These are phyloP conservation scores for Silene coronaria DNA, from an alignment of 179 eudicot species.

Conservation along the genomic window DNA sequence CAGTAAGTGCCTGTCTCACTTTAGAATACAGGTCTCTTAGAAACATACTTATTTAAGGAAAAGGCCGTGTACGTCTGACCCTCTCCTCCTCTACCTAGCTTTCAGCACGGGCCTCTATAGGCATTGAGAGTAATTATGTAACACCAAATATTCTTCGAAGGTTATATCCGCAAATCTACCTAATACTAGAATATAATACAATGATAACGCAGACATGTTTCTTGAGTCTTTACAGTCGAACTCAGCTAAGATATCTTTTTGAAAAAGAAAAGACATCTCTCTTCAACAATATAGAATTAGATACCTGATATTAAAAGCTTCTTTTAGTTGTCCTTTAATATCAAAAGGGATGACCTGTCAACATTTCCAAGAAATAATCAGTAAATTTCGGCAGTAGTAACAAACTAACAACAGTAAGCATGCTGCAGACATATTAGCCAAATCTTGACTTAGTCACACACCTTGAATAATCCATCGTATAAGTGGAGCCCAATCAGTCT, in stretches of 20 bases:
- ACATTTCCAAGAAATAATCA: slow-evolving; percentile 17
- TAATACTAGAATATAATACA: neutral
- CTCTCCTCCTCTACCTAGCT: neutral
- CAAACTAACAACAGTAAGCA: neutral
- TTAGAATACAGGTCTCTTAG: too few species aligned
- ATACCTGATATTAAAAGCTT: slow-evolving; percentile 95
- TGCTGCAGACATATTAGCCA: neutral
- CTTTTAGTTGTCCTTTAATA: slow-evolving; percentile 91
- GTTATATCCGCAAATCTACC: neutral
- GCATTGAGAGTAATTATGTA: neutral
- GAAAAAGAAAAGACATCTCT: neutral
- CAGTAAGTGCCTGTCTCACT: too few species aligned
- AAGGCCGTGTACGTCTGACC: neutral
- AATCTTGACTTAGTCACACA: slow-evolving; percentile 23
- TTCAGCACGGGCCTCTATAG: neutral
- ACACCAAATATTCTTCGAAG: neutral
- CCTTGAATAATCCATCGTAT: slow-evolving; percentile 95
- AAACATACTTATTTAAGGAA: neutral
- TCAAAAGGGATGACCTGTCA: slow-evolving; percentile 90
- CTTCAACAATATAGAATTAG: neutral
- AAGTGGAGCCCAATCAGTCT: slow-evolving; percentile 96
- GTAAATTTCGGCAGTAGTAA: slow-evolving; percentile 3
- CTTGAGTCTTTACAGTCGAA: neutral
- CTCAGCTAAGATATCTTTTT: neutral
- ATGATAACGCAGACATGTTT: neutral